Conservation (phyloP, 805 yeast species). For the Metschnikowia similis region DNA sequence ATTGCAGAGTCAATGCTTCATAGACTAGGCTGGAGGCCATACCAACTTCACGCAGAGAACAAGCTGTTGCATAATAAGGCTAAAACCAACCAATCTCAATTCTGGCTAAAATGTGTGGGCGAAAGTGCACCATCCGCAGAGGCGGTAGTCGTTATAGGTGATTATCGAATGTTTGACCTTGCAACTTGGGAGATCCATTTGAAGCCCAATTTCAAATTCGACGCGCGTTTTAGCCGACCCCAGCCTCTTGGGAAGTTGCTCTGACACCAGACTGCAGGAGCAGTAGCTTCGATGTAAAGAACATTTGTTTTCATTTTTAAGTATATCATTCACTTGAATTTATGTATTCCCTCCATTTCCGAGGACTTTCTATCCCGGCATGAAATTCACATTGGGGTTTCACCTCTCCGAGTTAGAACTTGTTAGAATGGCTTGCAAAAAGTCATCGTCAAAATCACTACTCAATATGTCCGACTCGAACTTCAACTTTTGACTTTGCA, state of each 20-base stretch:
- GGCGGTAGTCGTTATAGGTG: slow-evolving; percentile 27
- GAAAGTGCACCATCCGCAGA: slow-evolving; percentile 11
- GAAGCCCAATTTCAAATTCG: slow-evolving; percentile 36
- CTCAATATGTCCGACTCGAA: slow-evolving; percentile 16
- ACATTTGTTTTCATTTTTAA: neutral
- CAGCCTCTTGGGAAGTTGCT: slow-evolving; percentile 23
- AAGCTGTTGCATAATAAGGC: neutral
- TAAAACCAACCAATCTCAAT: slow-evolving; percentile 3
- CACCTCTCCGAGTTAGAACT: slow-evolving; percentile 1
- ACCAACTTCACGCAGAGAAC: slow-evolving; percentile 18
- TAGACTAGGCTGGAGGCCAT: slow-evolving; percentile 41
- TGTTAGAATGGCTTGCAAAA: slow-evolving; percentile 9
- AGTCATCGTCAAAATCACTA: slow-evolving; percentile 16
- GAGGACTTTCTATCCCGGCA: neutral
- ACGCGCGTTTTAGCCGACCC: slow-evolving; percentile 27
- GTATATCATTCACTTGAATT: neutral
- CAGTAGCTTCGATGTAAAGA: slow-evolving; percentile 1
- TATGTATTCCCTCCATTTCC: neutral
- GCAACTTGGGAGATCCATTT: slow-evolving; percentile 38
- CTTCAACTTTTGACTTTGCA: slow-evolving; percentile 6
- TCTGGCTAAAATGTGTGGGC: slow-evolving; percentile 27
- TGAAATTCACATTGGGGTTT: neutral
- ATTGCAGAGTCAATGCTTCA: slow-evolving; percentile 39
- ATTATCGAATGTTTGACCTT: slow-evolving; percentile 40
- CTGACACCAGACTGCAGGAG: neutral